These are phyloP conservation scores for Alternaria triticimaculans DNA, from an alignment of 2,329 filamentous ascomycete species.

Conservation along the genomic window DNA sequence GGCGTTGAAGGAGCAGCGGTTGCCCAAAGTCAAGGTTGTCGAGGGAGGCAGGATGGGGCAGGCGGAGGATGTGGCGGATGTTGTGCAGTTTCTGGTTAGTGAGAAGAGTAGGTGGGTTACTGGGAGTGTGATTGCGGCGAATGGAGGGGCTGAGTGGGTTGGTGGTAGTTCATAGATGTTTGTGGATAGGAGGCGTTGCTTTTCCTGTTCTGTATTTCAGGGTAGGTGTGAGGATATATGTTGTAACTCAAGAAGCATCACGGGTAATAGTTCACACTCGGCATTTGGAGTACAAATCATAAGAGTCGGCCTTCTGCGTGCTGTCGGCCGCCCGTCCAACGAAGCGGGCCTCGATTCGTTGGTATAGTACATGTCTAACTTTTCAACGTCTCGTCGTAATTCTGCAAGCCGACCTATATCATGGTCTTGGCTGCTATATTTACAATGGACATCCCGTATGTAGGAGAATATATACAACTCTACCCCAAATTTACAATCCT, in stretches of 20 bases:
- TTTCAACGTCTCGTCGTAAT: neutral
- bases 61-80: slow-evolving; percentile 68
- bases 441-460: neutral
- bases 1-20: slow-evolving; percentile 20
- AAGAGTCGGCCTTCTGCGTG: neutral
- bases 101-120: slow-evolving; percentile 47
- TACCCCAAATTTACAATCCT: neutral
- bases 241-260: neutral
- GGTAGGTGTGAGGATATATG: neutral
- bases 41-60: slow-evolving; percentile 31
- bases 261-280: neutral
- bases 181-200: neutral
- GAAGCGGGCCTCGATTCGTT: neutral
- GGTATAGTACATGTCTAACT: slow-evolving; percentile 11
- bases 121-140: slow-evolving; percentile 46
- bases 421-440: neutral
- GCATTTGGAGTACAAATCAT: neutral
- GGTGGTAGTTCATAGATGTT: slow-evolving; percentile 16
- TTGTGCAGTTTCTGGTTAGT: slow-evolving; percentile 60
- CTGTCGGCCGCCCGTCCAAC: neutral
- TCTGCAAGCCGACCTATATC: neutral
- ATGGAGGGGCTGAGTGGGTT: slow-evolving; percentile 39
- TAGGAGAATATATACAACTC: neutral
- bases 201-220: neutral
- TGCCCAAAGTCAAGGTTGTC: slow-evolving; percentile 29